phyloP scores from a whole-genome alignment of 805 yeast species.

The Yarrowia phangngaensis region DNA sequence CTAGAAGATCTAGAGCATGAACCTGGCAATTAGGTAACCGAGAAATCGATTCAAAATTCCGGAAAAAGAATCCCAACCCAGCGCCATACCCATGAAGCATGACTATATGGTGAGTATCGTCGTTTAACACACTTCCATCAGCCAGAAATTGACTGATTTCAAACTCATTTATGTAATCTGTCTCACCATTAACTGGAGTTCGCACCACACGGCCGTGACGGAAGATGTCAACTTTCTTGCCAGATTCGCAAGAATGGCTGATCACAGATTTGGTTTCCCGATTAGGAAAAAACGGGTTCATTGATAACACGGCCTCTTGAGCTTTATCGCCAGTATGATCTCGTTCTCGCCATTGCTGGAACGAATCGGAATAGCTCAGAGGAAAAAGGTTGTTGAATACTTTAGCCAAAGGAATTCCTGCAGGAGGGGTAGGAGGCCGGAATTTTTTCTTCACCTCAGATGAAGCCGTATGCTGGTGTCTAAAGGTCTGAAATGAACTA shows the following conservation, averaged over 20 bases:
- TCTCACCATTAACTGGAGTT: slow-evolving; percentile 49
- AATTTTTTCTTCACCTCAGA: slow-evolving; percentile 1
- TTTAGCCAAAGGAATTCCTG: slow-evolving; percentile 38
- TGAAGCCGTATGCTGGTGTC: slow-evolving; percentile 18
- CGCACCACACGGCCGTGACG: slow-evolving; percentile 41
- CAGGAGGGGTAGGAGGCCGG: slow-evolving; percentile 39
- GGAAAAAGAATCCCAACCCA: slow-evolving; percentile 74
- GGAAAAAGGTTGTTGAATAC: slow-evolving; percentile 39
- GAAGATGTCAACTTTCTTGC: slow-evolving; percentile 29
- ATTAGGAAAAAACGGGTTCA: slow-evolving; percentile 48
- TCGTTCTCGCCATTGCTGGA: slow-evolving; percentile 46
- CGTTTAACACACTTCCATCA: too few species aligned
- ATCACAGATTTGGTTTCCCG: slow-evolving; percentile 4
- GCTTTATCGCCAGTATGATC: slow-evolving; percentile 39
- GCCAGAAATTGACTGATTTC: slow-evolving; percentile 42
- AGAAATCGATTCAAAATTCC: slow-evolving; percentile 56
- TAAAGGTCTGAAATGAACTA: neutral
- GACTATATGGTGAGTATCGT: slow-evolving; percentile 57
- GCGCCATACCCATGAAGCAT: slow-evolving; percentile 93
- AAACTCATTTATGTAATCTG: slow-evolving; percentile 70
- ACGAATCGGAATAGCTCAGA: slow-evolving; percentile 41
- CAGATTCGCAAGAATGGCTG: neutral
- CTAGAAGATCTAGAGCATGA: slow-evolving; percentile 83
- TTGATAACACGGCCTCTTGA: slow-evolving; percentile 52
- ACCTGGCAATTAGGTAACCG: slow-evolving; percentile 54